Conservation (phyloP, 73 alveolate species). For the Blepharisma stoltei region DNA sequence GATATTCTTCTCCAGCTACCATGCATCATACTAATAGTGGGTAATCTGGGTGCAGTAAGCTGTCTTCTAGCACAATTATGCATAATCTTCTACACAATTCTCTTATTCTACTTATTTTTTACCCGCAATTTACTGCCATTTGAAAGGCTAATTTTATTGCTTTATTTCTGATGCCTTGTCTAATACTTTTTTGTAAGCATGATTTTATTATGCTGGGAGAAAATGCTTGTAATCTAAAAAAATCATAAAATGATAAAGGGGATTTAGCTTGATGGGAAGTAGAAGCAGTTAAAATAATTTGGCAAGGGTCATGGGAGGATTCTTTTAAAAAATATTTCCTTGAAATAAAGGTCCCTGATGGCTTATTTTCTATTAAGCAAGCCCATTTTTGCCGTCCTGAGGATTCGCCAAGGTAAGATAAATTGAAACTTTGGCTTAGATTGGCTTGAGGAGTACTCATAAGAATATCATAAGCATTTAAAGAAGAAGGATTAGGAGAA, state of each 20-base stretch:
- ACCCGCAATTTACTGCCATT: conserved; percentile 3
- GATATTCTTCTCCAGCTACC: not conserved
- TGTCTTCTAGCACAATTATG: conserved; percentile 16
- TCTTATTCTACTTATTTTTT: not conserved
- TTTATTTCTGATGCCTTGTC: not conserved
- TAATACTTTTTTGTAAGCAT: not conserved
- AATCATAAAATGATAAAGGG: not conserved
- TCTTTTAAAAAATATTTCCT: not conserved
- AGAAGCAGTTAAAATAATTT: conserved; percentile 1
- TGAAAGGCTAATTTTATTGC: not conserved
- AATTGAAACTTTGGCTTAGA: no score
- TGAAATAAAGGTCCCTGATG: not conserved
- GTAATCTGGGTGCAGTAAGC: not conserved
- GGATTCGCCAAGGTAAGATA: no score
- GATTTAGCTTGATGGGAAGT: not conserved
- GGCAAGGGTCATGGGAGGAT: not conserved
- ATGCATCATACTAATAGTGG: conserved; percentile 19
- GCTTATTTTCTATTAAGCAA: not conserved
- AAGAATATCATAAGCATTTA: no score
- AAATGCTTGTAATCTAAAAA: not conserved
- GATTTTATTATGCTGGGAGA: conserved; percentile 5
- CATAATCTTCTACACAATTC: conserved; percentile 21
- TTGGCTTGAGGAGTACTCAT: no score
- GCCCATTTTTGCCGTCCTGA: no score
- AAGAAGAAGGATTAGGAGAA: no score